These are phyloP conservation scores for Comarum palustre DNA, from an alignment of 306 rosid genomes.

Conservation along the genomic window DNA sequence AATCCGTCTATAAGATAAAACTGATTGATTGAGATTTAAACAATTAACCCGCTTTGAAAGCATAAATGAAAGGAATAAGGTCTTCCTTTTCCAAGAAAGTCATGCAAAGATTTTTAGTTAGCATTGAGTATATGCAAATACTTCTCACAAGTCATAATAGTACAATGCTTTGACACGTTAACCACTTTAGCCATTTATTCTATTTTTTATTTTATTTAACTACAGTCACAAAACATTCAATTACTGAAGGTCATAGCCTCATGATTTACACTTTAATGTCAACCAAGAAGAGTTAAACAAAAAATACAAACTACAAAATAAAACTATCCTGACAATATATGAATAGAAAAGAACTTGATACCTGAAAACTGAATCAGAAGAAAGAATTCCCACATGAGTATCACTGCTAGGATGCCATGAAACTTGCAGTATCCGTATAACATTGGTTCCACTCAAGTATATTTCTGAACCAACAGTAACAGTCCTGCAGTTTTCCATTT, in stretches of 20 bases:
- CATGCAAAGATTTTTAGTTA: not conserved
- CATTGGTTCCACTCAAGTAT: conserved; percentile 43
- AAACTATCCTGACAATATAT: not conserved
- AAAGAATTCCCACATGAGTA: conserved; percentile 82
- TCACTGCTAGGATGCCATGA: conserved; percentile 86
- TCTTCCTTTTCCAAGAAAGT: not conserved
- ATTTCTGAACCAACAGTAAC: conserved; percentile 57
- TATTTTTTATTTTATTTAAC: not conserved
- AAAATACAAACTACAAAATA: not conserved
- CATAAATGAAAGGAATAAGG: not conserved
- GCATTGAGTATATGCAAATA: not conserved
- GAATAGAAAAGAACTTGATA: conserved; percentile 23
- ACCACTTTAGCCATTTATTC: not conserved
- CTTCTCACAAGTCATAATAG: not conserved
- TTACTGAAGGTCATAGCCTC: not conserved
- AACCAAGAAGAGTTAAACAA: not conserved
- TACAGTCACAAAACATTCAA: not conserved
- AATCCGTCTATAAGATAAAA: not conserved
- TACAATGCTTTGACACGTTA: not conserved
- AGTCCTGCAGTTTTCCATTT: conserved; percentile 51
- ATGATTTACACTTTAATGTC: not conserved
- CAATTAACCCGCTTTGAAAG: not conserved
- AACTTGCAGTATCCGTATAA: conserved; percentile 60
- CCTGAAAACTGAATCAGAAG: conserved; percentile 96
- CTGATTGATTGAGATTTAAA: not conserved